Conservation (phyloP, 1,139 yeast genomes). For the Scheffersomyces lignicola region DNA sequence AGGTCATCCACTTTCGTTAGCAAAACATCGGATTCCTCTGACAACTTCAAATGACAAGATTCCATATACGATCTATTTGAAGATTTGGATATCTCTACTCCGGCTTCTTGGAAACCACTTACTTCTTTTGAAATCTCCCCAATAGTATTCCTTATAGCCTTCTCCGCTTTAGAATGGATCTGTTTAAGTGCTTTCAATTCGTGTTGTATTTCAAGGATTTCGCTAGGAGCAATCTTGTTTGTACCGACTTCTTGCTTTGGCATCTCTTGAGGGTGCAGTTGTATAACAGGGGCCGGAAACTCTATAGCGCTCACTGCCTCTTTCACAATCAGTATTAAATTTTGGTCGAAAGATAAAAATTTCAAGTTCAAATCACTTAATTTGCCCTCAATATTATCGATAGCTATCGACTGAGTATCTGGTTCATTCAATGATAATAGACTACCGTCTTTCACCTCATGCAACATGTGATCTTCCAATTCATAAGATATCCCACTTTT, state of each 20-base stretch:
- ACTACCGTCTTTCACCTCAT: slow-evolving; percentile 61
- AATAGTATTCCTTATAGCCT: slow-evolving; percentile 44
- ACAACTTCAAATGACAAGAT: slow-evolving; percentile 68
- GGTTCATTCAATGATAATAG: slow-evolving; percentile 56
- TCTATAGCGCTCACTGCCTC: slow-evolving; percentile 24
- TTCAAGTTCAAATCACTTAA: slow-evolving; percentile 31
- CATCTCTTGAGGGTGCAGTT: too few species aligned
- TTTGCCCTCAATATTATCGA: slow-evolving; percentile 19
- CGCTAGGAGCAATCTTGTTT: slow-evolving; percentile 7
- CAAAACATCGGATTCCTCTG: slow-evolving; percentile 72
- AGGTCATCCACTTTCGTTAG: slow-evolving; percentile 85
- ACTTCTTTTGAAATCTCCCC: slow-evolving; percentile 47
- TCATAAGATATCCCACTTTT: slow-evolving; percentile 67
- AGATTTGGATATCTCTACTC: slow-evolving; percentile 41
- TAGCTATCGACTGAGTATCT: slow-evolving; percentile 19
- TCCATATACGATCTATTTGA: slow-evolving; percentile 73
- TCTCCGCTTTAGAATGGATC: slow-evolving; percentile 48
- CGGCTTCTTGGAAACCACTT: slow-evolving; percentile 46
- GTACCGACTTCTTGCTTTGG: slow-evolving; percentile 1
- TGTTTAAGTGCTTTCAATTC: slow-evolving; percentile 70
- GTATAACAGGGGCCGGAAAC: slow-evolving; percentile 14
- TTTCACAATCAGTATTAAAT: slow-evolving; percentile 22
- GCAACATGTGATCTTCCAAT: slow-evolving; percentile 66
- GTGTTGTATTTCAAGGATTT: slow-evolving; percentile 34
- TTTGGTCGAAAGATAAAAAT: slow-evolving; percentile 27